Base-by-base conservation (phyloP, 768 basidiomycete species). In the Tulasnella sp. region DNA sequence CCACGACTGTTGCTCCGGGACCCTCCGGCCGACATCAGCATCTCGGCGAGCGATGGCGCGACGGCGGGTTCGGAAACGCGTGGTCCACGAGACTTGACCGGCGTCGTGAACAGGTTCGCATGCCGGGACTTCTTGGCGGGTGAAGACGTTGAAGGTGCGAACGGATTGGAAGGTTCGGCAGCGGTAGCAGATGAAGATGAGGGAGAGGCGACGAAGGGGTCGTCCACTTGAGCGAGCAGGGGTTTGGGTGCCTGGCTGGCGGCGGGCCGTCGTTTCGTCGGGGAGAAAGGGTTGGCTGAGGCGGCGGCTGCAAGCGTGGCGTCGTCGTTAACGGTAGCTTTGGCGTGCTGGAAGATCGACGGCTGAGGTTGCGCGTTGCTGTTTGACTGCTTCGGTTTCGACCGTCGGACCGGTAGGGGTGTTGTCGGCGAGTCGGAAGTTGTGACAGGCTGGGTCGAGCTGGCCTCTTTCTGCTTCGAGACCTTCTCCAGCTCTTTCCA, bases 261-360 rank as follows among this genome's bases (percentile, higher is more conserved):
- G 16, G 31, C 37, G 37, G 37, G 77, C 22, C 77, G 54, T 42
- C 72, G 46, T 74, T 73, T 73, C 2, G 72, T 50, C 42, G 74
- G 75, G 41, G 80, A 81, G 80, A 81, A 81, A 1, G 80, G 80
- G 31, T 78, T 78, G 72, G 77, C 58, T 31, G 77, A 60, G 20
- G 44, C 50, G 9, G 64, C 64, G 5, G 64, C 64, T 14, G 64
- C 64, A 16, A 69, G 64, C 1, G 64, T 37, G 16, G 64, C 14
- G 28, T 20, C 64, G 34, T 37, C 34, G 31, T 11, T 34, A 16
- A 18, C 64, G 34, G 64, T 69, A 14, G 64, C 64, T 37, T 69
- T 69, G 31, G 64, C 64, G 64, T 69, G 64, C 34, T 75, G 18
- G 72, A 75, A 75, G 11, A 80, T 73, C 2, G 74, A 48, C 16